These are phyloP conservation scores for Barnettozyma sp. DNA, from an alignment of 805 yeast genomes.

Conservation along the genomic window DNA sequence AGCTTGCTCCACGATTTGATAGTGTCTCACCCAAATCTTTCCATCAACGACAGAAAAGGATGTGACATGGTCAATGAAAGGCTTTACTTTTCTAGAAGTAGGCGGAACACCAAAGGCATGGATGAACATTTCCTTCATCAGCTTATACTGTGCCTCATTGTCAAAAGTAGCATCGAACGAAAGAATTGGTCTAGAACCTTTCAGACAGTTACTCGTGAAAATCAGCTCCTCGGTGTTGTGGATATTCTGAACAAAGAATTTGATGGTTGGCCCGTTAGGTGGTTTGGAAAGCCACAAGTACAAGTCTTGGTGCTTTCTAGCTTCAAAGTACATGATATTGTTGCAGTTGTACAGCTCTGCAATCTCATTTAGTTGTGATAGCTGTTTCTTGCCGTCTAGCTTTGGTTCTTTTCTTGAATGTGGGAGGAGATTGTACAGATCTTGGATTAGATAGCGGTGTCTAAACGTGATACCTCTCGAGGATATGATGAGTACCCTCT, in stretches of 20 bases:
- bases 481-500: conserved; percentile 80
- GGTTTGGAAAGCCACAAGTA: conserved; percentile 94
- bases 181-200: conserved; percentile 90
- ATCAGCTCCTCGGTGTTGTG: conserved; percentile 95
- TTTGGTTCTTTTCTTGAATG: conserved; percentile 96
- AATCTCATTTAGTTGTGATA: conserved; percentile 84
- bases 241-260: conserved; percentile 88
- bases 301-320: conserved; percentile 92
- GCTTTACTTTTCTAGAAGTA: conserved; percentile 83
- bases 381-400: conserved; percentile 84
- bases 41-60: conserved; percentile 88
- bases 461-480: conserved; percentile 93
- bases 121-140: conserved; percentile 75
- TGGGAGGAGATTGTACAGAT: conserved; percentile 72
- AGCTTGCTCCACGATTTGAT: conserved; percentile 68
- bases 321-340: conserved; percentile 88
- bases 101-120: conserved; percentile 96
- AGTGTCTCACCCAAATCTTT: conserved; percentile 93
- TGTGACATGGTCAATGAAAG: conserved; percentile 92
- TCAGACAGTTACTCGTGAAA: conserved; percentile 92
- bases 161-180: conserved; percentile 83
- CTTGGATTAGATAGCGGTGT: conserved; percentile 90
- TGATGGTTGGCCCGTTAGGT: conserved; percentile 95
- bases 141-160: conserved; percentile 54
- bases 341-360: conserved; percentile 97